Evolutionary conservation across 202 grass and related monocot species (phyloP).

Genomic region (Carex arenaria): DNA sequence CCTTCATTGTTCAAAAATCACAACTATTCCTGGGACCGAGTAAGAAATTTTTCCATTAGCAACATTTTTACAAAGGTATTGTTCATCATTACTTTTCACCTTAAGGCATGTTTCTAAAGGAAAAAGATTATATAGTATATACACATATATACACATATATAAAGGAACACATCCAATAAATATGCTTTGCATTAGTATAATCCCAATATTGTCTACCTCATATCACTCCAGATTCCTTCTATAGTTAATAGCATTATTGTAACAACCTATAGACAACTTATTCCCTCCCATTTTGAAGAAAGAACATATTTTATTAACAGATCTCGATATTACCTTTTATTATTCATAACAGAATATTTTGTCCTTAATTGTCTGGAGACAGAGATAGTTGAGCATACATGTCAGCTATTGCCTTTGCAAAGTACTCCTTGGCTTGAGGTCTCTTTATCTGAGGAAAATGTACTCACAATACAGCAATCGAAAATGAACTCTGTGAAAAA

Average conservation of each 20-base stretch:
- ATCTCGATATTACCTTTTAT: neutral
- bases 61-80: no score
- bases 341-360: neutral
- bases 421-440: constrained; percentile 71
- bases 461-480: neutral
- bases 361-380: constrained; percentile 15
- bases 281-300: neutral
- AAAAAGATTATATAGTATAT: neutral
- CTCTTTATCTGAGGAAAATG: constrained; percentile 56
- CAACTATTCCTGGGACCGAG: no score
- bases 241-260: neutral
- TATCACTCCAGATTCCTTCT: neutral
- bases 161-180: neutral
- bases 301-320: neutral
- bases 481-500: neutral
- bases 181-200: neutral
- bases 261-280: neutral
- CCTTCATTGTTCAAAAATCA: no score
- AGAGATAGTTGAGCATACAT: constrained; percentile 56
- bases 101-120: neutral
- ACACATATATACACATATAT: neutral
- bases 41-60: no score
- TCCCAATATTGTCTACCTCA: neutral
- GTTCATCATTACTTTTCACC: neutral
- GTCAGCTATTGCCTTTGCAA: constrained; percentile 57